Percentiles rank a stretch among this genome's conserved stretches.
Conservation (phyloP, 495 filamentous ascomycete genomes). For the Penicillium cataractarum region DNA sequence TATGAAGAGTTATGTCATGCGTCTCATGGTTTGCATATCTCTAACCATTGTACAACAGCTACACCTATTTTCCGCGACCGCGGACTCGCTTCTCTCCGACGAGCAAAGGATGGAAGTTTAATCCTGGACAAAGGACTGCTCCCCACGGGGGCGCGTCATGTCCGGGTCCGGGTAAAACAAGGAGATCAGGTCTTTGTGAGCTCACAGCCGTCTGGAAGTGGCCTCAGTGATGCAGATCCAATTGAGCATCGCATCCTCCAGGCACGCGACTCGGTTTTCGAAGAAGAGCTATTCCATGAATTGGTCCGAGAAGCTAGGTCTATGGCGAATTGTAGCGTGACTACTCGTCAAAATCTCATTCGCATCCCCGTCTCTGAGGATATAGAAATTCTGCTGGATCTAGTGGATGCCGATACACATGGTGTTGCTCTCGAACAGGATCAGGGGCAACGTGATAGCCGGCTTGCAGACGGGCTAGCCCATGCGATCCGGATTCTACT, state of each 20-base stretch:
- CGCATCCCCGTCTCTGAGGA: constrained; percentile 57
- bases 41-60: constrained; percentile 42
- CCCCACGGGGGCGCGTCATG: constrained; percentile 56
- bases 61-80: constrained; percentile 74
- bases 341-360: constrained; percentile 58
- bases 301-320: constrained; percentile 77
- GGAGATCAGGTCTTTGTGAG: constrained; percentile 44
- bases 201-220: constrained; percentile 43
- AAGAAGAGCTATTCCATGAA: constrained; percentile 94
- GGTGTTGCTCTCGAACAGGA: constrained; percentile 9
- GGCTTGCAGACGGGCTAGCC: constrained; percentile 58
- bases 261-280: constrained; percentile 85
- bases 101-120: constrained; percentile 73
- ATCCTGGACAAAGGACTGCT: constrained; percentile 70
- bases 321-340: constrained; percentile 67
- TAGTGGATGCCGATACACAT: constrained; percentile 61
- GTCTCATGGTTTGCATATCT: not conserved
- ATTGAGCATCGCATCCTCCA: constrained; percentile 72
- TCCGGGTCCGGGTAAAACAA: constrained; percentile 64
- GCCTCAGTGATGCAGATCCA: constrained; percentile 33
- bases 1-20: constrained; percentile 21
- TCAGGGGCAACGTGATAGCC: constrained; percentile 27
- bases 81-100: constrained; percentile 75
- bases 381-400: constrained; percentile 64
- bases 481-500: constrained; percentile 70